Base-by-base conservation (phyloP, 148 eudicot species). In the Talinum fruticosum region DNA sequence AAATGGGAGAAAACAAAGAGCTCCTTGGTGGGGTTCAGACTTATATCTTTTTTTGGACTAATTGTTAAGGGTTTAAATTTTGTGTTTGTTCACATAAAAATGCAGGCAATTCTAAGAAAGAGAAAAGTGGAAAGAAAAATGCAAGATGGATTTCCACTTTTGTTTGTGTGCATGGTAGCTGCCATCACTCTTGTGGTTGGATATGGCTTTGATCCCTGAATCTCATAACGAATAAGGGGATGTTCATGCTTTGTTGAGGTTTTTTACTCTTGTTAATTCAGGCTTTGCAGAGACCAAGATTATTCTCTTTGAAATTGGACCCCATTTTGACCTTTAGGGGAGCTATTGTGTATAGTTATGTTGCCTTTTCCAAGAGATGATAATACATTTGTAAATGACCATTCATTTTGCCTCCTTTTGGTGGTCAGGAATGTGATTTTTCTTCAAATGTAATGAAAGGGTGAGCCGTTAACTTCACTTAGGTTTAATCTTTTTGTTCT, bases 151-250 rank as follows among this genome's bases (percentile, higher is more conserved):
- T 92, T 92, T 78, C 98, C 97, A 3, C 86, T 90, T 41, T 62
- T 92, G 54, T 94, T 89, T 74, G 93, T 93, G 70, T 89, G 90
- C 80, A 88, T 88, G 90, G 95, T 93, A 62, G 92, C 91, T 51
- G 79, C 90, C 44, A 81, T 92, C 68, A 80, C 92, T 80, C 71
- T 89, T 8, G 37, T 84, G n/a, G 80, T 89, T 41, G 97, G 97
- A 59, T 89, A 81, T 57, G 84, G 84, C 69, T 74, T 90, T 75
- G 86, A 75, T 75, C 66, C 66, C 34, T 62, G 66, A 51, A 4
- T 5, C 57, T 51, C 23, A 51, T 0, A 19, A 14, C 15, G n/a
- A 51, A 51, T 19, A 23, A 62, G 66, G 5, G 10, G 2, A 26
- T 62, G 33, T 28, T 62, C 66, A 62, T 28, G 26, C 64, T 59